These are phyloP conservation scores for Blumeria hordei DNA, from an alignment of 2,329 filamentous ascomycete genomes.

Conservation along the genomic window DNA sequence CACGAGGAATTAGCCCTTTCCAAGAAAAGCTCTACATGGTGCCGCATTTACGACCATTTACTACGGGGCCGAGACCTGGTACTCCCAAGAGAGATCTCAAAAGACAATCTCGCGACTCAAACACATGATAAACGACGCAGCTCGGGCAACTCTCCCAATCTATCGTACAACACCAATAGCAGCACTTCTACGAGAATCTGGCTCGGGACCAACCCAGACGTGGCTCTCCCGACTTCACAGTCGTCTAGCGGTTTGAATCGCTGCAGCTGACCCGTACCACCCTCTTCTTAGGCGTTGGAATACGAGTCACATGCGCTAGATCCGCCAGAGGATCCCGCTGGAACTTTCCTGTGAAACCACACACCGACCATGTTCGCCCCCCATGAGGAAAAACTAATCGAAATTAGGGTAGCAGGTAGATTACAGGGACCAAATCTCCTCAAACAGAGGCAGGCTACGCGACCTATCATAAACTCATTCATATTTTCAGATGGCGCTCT, in stretches of 20 bases:
- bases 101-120: neutral
- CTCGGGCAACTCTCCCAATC: neutral
- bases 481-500: neutral
- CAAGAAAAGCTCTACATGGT: neutral
- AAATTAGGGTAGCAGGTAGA: neutral
- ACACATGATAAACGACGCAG: neutral
- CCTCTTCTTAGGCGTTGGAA: neutral
- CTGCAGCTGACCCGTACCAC: neutral
- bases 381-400: neutral
- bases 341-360: neutral
- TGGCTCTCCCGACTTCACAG: neutral
- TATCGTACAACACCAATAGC: neutral
- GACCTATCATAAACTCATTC: neutral
- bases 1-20: neutral
- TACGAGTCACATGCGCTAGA: too few species aligned
- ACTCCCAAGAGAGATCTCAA: neutral
- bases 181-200: neutral
- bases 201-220: neutral
- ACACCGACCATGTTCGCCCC: neutral
- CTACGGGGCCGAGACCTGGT: neutral
- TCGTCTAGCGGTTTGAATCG: neutral
- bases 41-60: neutral
- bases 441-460: neutral
- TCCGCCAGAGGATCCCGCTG: too few species aligned
- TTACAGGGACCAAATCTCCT: neutral